These are phyloP conservation scores for Hyphopichia burtonii DNA, from an alignment of 1,139 yeast genomes.

Conservation along the genomic window DNA sequence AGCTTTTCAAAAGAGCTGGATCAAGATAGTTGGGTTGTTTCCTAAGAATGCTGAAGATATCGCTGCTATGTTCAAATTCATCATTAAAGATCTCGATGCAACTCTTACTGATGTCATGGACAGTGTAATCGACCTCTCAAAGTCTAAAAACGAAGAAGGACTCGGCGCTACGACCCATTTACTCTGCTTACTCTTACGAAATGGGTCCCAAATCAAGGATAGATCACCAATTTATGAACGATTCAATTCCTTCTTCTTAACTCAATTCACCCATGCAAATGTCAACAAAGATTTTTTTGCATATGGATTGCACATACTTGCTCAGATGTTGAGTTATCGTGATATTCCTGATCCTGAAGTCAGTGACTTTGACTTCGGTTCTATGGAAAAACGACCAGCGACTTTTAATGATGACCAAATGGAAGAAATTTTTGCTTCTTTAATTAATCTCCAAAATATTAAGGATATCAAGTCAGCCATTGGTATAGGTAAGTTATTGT, in stretches of 20 bases:
- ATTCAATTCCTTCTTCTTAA: constrained; percentile 37
- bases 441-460: constrained; percentile 40
- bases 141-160: constrained; percentile 9
- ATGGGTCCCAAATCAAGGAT: constrained; percentile 13
- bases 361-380: not conserved
- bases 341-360: constrained; percentile 35
- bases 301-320: constrained; percentile 48
- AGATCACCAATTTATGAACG: constrained; percentile 19
- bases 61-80: constrained; percentile 2
- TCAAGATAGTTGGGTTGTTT: constrained; percentile 1
- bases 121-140: constrained; percentile 2
- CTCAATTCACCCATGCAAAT: constrained; percentile 32
- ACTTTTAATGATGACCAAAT: constrained; percentile 28
- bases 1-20: constrained; percentile 4
- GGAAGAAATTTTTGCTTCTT: constrained; percentile 38
- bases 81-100: constrained; percentile 2
- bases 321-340: constrained; percentile 46
- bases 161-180: constrained; percentile 40
- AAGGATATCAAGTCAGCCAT: constrained; percentile 47
- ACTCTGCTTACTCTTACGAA: constrained; percentile 45
- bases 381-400: constrained; percentile 5
- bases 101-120: constrained; percentile 1
- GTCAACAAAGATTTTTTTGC: constrained; percentile 51
- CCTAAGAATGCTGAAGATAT: constrained; percentile 2
- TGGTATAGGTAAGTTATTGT: constrained; percentile 51